Percentiles rank a stretch among this genome's conserved stretches.
phyloP scores from a whole-genome alignment of 352 stramenopile species.

The Pythium dissimile region DNA sequence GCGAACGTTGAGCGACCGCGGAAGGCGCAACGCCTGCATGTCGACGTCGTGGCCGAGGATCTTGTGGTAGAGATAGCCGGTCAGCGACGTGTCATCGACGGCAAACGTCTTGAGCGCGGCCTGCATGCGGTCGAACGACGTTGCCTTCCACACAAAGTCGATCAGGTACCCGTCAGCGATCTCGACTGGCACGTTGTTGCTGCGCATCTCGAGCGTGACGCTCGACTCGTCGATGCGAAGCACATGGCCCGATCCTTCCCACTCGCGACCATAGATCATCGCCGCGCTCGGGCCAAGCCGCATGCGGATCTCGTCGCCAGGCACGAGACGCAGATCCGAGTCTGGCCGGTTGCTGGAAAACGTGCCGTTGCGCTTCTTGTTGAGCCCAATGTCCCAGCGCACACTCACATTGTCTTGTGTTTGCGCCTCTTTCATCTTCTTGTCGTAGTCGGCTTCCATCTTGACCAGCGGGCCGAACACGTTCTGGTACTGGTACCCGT shows the following conservation, averaged over 20 bases:
- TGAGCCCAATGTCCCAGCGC: constrained; percentile 95
- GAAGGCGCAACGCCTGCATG: constrained; percentile 87
- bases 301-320: constrained; percentile 96
- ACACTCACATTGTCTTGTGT: constrained; percentile 93
- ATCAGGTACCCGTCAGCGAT: constrained; percentile 96
- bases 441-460: constrained; percentile 99
- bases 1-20: constrained; percentile 56
- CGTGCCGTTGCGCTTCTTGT: constrained; percentile 95
- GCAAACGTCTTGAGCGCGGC: constrained; percentile 98
- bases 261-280: constrained; percentile 85
- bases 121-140: constrained; percentile 99
- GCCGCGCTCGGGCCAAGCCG: constrained; percentile 82
- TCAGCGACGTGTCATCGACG: constrained; percentile 97
- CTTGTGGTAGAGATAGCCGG: constrained; percentile 99
- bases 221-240: constrained; percentile 80
- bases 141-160: constrained; percentile 99
- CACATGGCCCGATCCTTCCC: constrained; percentile 95
- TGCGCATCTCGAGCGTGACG: constrained; percentile 85
- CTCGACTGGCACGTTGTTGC: constrained; percentile 81
- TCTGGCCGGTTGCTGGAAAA: constrained; percentile 92
- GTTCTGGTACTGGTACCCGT: constrained; percentile 99
- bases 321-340: constrained; percentile 89
- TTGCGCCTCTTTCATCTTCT: constrained; percentile 98
- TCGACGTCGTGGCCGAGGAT: constrained; percentile 97
- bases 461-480: constrained; percentile 99